Evolutionary conservation across 2,329 filamentous ascomycete genomes (phyloP), one percentile per base, ranked within the genome.

Genomic region (Celoporthe dispersa): DNA sequence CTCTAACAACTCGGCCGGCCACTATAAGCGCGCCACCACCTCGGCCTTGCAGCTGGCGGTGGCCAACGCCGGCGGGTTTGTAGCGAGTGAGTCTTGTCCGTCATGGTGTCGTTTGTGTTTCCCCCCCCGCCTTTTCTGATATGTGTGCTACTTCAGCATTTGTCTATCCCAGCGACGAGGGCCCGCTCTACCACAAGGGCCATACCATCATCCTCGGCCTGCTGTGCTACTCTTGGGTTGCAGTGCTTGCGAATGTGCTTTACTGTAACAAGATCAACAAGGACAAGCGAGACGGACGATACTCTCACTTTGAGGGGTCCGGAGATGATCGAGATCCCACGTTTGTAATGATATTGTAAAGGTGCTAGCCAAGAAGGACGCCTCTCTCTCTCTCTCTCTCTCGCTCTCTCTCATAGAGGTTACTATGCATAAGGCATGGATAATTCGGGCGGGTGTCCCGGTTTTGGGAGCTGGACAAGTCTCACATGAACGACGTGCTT

Each of bases 11-110:
- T 89, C 86, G 0, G 88, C 89, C 0, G 89, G 87, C 0, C 90
- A 92, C 75, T 92, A 92, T 75, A 92, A 92, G 77, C 81, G 90
- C 19, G 90, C 91, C 0, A 92, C 90, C 0, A 90, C 90, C 0
- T 87, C 86, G 1, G 90, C 87, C 0, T 75, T 92, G 73, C 90
- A 92, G 77, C 81, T 92, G 35, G 86, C 87, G 1, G 87, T 92
- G 73, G 90, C 90, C 0, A 92, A 92, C 73, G 86, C 84, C 9
- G 90, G 90, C 61, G 90, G 90, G 0, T 91, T 92, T 73, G 88
- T 92, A 2, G 87, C 89, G 0, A 87, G 85, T 84, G 74, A 73
- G 82, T 76, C 73, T 72, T 48, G 39, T 73, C 44, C 55, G 7
- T 44, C 35, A 11, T 14, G 1, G 31, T 9, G 9, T 37, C 35